Percentiles rank a stretch among this genome's conserved stretches.
These are phyloP conservation scores for Crucibulum laeve DNA, from an alignment of 768 basidiomycete genomes.

Conservation along the genomic window DNA sequence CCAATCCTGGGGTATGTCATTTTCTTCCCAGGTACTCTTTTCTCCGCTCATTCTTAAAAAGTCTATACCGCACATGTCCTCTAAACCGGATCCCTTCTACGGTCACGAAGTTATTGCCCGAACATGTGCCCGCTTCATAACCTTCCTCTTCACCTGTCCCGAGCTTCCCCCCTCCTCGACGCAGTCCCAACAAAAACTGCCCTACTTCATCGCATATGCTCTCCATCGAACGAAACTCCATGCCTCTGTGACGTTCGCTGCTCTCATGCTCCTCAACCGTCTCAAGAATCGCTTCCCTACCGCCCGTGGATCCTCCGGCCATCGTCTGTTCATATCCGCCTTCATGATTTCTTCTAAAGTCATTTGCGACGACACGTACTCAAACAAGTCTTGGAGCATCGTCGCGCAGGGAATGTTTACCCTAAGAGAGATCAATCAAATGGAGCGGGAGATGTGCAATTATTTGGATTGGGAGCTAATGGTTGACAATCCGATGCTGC, in stretches of 20 bases:
- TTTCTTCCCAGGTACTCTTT: neutral
- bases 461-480: slow-evolving; percentile 93
- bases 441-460: slow-evolving; percentile 90
- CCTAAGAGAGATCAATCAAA: slow-evolving; percentile 90
- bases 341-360: slow-evolving; percentile 92
- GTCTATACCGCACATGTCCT: slow-evolving; percentile 6
- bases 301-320: slow-evolving; percentile 85
- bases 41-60: neutral
- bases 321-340: slow-evolving; percentile 85
- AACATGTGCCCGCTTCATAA: slow-evolving; percentile 75
- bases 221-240: slow-evolving; percentile 81
- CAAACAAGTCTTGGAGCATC: slow-evolving; percentile 89
- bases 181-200: slow-evolving; percentile 57
- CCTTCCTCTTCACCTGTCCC: slow-evolving; percentile 82
- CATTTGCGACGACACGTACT: slow-evolving; percentile 93
- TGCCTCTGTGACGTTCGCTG: slow-evolving; percentile 63
- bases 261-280: slow-evolving; percentile 66
- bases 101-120: slow-evolving; percentile 74
- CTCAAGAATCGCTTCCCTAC: slow-evolving; percentile 91
- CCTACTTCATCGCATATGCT: slow-evolving; percentile 83
- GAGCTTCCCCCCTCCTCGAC: slow-evolving; percentile 64
- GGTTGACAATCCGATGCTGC: slow-evolving; percentile 59
- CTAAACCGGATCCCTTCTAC: slow-evolving; percentile 54
- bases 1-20: slow-evolving; percentile 13
- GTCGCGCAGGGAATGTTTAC: slow-evolving; percentile 87